A percentile compares a stretch with the other conserved stretches of the same genome.
Evolutionary conservation across 2,329 filamentous ascomycete species (phyloP).

Genomic region (Torrubiellomyces zombiae): DNA sequence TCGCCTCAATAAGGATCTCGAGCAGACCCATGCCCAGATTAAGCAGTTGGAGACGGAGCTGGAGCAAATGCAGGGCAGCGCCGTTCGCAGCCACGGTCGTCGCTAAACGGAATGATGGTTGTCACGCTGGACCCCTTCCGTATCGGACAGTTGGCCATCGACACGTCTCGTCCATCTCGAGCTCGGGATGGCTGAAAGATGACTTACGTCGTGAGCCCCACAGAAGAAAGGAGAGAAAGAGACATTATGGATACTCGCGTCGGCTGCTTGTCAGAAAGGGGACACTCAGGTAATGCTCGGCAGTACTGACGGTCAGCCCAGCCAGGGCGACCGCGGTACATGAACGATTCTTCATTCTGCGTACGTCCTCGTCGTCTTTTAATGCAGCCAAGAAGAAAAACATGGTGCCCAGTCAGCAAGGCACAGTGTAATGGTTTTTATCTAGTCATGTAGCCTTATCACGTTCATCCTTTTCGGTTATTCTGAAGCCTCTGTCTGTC

Average conservation of each 20-base stretch:
- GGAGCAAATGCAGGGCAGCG: conserved; percentile 79
- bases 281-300: too few species aligned
- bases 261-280: conserved; percentile 6
- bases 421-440: too few species aligned
- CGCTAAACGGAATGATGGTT: conserved; percentile 39
- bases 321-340: too few species aligned
- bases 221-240: conserved; percentile 8
- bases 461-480: conserved; percentile 16
- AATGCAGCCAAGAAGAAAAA: too few species aligned
- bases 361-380: too few species aligned
- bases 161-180: too few species aligned
- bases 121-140: conserved; percentile 10
- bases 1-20: conserved; percentile 98
- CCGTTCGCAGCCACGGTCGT: conserved; percentile 81
- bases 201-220: conserved; percentile 16
- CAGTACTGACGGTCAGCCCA: too few species aligned
- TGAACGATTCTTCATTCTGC: too few species aligned
- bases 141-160: conserved; percentile 12
- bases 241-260: conserved; percentile 15
- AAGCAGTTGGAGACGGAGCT: conserved; percentile 85
- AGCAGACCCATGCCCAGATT: conserved; percentile 90
- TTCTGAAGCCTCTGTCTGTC: conserved; percentile 15
- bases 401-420: too few species aligned
- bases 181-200: conserved; percentile 19
- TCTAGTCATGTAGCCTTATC: conserved; percentile 19